Evolutionary conservation across 2,329 filamentous ascomycete genomes (phyloP).

Genomic region (Pseudogymnoascus sp.): DNA sequence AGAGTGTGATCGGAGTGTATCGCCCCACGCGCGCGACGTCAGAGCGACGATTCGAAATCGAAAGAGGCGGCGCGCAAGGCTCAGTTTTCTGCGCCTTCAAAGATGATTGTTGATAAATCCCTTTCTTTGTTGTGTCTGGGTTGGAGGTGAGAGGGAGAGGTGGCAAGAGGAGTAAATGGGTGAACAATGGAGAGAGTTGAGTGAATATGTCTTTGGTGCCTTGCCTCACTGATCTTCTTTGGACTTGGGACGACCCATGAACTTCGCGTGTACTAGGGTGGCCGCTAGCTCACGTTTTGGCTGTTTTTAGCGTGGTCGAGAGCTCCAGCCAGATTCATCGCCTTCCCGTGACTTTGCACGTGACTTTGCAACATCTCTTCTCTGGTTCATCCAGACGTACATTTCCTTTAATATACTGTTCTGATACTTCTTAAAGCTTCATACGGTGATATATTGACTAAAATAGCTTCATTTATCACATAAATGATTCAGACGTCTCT

Average conservation of each 20-base stretch:
- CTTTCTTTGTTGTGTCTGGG: background rate
- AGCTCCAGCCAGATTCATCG: background rate
- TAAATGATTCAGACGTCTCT: background rate
- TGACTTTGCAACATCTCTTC: background rate
- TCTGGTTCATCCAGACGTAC: background rate
- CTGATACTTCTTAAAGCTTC: background rate
- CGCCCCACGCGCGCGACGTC: conserved; percentile 4
- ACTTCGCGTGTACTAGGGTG: conserved; percentile 2
- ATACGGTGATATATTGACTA: background rate
- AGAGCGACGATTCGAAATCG: background rate
- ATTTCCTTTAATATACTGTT: background rate
- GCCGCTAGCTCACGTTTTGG: background rate
- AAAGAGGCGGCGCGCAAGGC: background rate
- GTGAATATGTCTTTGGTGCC: background rate
- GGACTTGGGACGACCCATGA: conserved; percentile 3
- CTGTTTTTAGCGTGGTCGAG: background rate
- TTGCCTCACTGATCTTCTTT: background rate
- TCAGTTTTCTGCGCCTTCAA: background rate
- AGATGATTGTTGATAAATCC: background rate
- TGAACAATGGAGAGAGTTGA: background rate
- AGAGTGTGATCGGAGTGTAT: background rate
- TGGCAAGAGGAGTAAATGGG: background rate
- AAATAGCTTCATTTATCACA: background rate
- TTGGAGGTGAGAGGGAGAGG: background rate
- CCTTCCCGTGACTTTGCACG: background rate